Conservation (phyloP, 2,329 filamentous ascomycete genomes). For the Colletotrichum nymphaeae region DNA sequence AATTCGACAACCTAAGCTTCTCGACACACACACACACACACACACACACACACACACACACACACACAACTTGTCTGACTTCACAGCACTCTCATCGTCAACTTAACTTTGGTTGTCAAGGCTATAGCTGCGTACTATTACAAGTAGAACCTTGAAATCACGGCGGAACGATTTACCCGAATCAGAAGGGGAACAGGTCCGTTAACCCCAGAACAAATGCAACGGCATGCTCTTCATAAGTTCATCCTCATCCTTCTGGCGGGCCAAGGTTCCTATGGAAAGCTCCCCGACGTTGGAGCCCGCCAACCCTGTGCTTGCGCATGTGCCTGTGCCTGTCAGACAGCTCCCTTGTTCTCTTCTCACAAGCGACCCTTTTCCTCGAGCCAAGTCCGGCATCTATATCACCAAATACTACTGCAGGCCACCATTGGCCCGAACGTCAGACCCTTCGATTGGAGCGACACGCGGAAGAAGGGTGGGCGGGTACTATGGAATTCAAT, state of each 20-base stretch:
- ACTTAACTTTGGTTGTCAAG: not conserved
- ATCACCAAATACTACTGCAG: conserved; percentile 9
- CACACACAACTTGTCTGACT: not conserved
- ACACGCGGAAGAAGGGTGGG: conserved; percentile 5
- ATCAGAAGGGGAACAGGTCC: not conserved
- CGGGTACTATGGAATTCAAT: conserved; percentile 30
- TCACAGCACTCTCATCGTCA: not conserved
- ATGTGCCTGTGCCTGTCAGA: not conserved
- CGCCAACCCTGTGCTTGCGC: not conserved
- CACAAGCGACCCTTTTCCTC: not conserved
- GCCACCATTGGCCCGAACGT: not conserved
- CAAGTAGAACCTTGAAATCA: not conserved
- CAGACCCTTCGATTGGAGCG: conserved; percentile 10
- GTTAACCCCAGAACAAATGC: conserved; percentile 16
- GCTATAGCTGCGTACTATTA: not conserved
- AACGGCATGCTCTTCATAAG: not conserved
- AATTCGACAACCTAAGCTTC: not conserved
- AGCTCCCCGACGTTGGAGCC: not conserved
- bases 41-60: no score
- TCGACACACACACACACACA: not conserved
- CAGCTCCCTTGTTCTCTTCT: conserved; percentile 1
- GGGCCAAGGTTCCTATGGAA: not conserved
- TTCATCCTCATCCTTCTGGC: not conserved
- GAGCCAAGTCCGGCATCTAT: conserved; percentile 9
- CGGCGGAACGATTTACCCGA: not conserved